Base-by-base conservation (phyloP, 192 early-diverging fungal genomes). In the Allomyces macrogynus region DNA sequence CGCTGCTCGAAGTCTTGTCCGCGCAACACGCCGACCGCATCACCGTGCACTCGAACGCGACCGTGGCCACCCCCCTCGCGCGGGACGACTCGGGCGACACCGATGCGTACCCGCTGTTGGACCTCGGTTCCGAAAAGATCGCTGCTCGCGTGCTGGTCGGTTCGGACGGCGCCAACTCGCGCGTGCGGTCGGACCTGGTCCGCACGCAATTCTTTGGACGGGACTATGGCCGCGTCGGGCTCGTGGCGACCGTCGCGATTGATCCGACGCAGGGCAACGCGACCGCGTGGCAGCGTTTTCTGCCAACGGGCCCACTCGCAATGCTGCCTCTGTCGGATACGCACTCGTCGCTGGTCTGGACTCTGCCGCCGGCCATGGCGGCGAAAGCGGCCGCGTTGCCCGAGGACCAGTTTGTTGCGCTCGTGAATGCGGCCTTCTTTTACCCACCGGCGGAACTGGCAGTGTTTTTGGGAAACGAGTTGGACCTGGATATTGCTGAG, bases 261-360 rank as follows among this genome's bases (percentile, higher is more conserved):
- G 79, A 85, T 63, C 64, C 61, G 1, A 9, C 14, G 20, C 60
- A 63, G 26, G 67, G 69, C 43, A 82, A 89, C 68, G 72, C 80
- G 24, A 86, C 89, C 0, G 92, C 92, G 5, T 98, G 87, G 84
- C 92, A 98, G 77, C 78, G 93, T 63, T 98, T 96, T 69, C 77
- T 98, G 43, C 93, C 93, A 5, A 86, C 87, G 0, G 95, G 95
- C 3, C 92, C 95, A 0, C 82, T 98, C 60, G 92, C 93, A 7
- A 76, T 94, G 71, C 77, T 98, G 44, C 95, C 95, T n/a, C 71
- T 89, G 10, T 74, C 75, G 61, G 72, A 76, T 26, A 78, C 69
- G 24, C 71, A 74, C 65, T 78, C 86, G 62, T 91, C 91, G 26
- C 75, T 98, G 66, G 91, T 98, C 3, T 98, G 95, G 95, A 91